phyloP scores from a whole-genome alignment of 495 filamentous ascomycete species.

The Xanthoparmelia taractica region DNA sequence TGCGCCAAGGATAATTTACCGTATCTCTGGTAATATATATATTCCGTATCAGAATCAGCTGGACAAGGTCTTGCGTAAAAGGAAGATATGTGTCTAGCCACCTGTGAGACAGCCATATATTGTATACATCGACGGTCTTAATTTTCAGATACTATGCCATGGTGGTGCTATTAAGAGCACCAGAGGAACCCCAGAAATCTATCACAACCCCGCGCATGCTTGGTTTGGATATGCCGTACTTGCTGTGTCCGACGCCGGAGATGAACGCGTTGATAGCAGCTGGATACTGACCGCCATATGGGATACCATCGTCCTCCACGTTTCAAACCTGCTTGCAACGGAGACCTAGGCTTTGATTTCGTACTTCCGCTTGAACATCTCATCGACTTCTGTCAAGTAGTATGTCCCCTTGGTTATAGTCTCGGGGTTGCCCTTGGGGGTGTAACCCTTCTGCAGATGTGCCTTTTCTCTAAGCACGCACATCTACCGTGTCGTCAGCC shows the following conservation, averaged over 20 bases:
- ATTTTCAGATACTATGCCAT: too few species aligned
- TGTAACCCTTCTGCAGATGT: conserved; percentile 87
- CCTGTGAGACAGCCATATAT: not conserved
- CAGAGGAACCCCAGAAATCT: not conserved
- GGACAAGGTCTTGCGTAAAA: not conserved
- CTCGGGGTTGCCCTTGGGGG: conserved; percentile 65
- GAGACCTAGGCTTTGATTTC: conserved; percentile 67
- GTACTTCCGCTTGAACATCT: conserved; percentile 92
- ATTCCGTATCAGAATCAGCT: not conserved
- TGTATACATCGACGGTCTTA: not conserved
- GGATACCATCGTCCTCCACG: not conserved
- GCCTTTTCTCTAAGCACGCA: conserved; percentile 89
- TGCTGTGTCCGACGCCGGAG: not conserved
- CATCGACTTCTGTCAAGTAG: conserved; percentile 83
- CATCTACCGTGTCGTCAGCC: conserved; percentile 51
- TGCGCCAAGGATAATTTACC: too few species aligned
- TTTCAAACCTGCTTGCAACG: not conserved
- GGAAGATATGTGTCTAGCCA: not conserved
- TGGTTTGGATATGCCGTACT: not conserved
- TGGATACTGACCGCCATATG: not conserved
- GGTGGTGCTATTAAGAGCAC: not conserved
- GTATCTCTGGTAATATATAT: too few species aligned
- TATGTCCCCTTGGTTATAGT: conserved; percentile 74
- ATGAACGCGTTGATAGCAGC: not conserved
- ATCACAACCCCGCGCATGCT: not conserved